phyloP scores from a whole-genome alignment of 148 eudicot species.

The Silene uniflora region DNA sequence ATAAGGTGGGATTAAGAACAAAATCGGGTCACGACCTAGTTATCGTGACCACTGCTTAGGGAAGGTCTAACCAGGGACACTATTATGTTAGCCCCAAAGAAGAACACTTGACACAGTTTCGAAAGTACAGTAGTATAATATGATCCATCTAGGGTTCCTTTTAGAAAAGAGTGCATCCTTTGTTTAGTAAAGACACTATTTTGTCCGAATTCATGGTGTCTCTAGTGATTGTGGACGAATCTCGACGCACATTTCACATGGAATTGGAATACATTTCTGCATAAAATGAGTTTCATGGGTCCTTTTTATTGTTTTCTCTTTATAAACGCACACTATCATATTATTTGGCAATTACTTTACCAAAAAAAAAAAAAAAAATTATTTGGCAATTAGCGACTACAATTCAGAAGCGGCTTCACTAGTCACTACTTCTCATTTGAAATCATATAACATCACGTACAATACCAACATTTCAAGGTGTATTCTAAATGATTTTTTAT shows the following conservation, averaged over 20 bases:
- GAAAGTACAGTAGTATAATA: neutral
- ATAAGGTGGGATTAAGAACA: no score
- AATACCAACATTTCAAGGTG: no score
- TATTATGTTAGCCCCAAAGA: no score
- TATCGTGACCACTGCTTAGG: no score
- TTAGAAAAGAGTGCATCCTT: slow-evolving; percentile 2
- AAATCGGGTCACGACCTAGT: no score
- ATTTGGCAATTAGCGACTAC: neutral
- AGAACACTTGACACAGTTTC: neutral
- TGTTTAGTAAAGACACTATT: neutral
- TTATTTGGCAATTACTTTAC: neutral
- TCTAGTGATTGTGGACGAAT: slow-evolving; percentile 8
- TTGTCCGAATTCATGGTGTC: neutral
- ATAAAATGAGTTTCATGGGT: neutral
- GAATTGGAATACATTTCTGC: neutral
- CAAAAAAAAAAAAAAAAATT: no score
- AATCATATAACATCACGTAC: no score
- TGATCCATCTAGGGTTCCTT: neutral
- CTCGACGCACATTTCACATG: slow-evolving; percentile 8
- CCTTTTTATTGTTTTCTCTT: neutral
- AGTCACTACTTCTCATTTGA: no score
- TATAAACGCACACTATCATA: neutral
- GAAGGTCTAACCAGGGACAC: no score
- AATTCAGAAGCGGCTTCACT: neutral
- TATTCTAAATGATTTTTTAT: no score